Conservation (phyloP, 345 rosid species). For the Boechera stricta region DNA sequence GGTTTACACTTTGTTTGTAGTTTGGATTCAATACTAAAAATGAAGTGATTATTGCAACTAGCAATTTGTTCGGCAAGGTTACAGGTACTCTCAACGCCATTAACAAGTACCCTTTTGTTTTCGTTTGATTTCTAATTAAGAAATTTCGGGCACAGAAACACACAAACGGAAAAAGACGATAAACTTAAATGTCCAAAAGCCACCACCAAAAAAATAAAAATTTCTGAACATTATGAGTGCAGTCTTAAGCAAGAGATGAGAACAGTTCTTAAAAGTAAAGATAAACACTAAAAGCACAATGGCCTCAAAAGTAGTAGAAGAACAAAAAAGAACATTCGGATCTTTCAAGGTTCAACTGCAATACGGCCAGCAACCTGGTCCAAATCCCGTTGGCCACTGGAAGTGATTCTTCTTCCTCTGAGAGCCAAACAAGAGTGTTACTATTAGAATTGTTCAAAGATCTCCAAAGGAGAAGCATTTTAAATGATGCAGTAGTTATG, state of each 20-base stretch:
- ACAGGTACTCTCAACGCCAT: no score
- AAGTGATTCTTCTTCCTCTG: slow-evolving; percentile 90
- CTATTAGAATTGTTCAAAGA: not conserved
- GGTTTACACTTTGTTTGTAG: no score
- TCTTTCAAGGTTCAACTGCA: slow-evolving; percentile 53
- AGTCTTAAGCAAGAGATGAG: slow-evolving; percentile 29
- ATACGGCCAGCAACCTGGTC: slow-evolving; percentile 92
- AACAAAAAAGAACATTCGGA: slow-evolving; percentile 22
- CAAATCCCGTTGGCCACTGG: slow-evolving; percentile 85
- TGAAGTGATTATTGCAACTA: no score
- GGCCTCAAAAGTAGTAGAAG: slow-evolving; percentile 34
- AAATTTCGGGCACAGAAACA: not conserved
- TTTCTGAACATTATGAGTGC: slow-evolving; percentile 27
- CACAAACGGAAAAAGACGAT: not conserved
- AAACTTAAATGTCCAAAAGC: not conserved
- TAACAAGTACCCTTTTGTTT: not conserved
- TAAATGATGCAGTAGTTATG: not conserved
- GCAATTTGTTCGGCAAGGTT: no score
- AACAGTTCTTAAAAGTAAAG: slow-evolving; percentile 11
- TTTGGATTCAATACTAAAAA: no score
- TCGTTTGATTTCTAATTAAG: not conserved
- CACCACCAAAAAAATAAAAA: not conserved
- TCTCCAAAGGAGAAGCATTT: not conserved
- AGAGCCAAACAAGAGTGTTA: not conserved
- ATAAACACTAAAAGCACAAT: slow-evolving; percentile 32